Evolutionary conservation across 2,329 filamentous ascomycete genomes (phyloP), one percentile per base, ranked within the genome.

Genomic region (Davidsoniella neocaledoniae): DNA sequence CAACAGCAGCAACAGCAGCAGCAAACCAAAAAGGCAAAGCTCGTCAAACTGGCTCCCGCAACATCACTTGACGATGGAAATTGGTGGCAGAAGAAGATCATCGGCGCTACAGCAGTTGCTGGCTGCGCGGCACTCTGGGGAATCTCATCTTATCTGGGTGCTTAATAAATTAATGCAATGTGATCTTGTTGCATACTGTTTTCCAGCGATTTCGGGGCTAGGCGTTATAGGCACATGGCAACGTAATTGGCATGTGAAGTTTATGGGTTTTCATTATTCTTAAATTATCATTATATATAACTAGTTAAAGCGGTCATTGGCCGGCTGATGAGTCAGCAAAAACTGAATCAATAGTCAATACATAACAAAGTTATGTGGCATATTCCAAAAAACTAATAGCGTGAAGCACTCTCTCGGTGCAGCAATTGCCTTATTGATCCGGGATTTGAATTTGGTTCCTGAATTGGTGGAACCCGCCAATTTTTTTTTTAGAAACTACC

Each of bases 11-110:
- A 2, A 37, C 48, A 26, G 53, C 54, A 33, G 48, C 55, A 16
- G 56, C 54, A n/a, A 21, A 21, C 23, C 10, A 33, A 33, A 12
- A 26, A 40, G 42, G 46, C 48, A 10, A 29, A 26, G 8, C 12
- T 43, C 5, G 36, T 14, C 2, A 21, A 37, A 21, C 12, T n/a
- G 26, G 7, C 26, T 8, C 26, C 26, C 5, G 57, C 77, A 10
- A 81, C 76, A 57, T 76, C 81, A 29, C 63, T 82, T 46, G 79
- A 73, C 2, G 76, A 81, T 49, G 73, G 79, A 33, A 73, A 75
- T 49, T 83, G 79, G 76, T 81, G 76, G 71, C 73, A 68, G 2
- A 82, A 79, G 66, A 81, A 79, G 62, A 63, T 73, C 2, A 63
- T 76, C 26, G 78, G 79, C n/a, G 74, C 72, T 3, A 73, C 74